Conservation (phyloP, 768 basidiomycete genomes). For the Tylopilus cervinicoccineus region DNA sequence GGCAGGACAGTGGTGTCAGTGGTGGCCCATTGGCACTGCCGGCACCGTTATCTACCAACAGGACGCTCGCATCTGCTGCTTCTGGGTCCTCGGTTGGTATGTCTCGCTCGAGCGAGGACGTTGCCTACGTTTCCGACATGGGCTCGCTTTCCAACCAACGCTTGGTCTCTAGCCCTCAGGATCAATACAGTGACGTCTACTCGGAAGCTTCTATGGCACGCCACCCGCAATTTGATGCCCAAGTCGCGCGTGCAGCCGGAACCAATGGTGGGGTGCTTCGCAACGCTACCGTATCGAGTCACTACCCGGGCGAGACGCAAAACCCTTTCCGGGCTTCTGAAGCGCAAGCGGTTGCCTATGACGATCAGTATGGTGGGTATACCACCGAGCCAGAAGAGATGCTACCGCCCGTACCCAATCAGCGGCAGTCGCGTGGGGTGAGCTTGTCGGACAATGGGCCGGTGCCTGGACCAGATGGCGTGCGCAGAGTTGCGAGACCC, state of each 20-base stretch:
- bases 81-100: conserved; percentile 40
- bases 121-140: conserved; percentile 30
- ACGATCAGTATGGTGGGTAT: conserved; percentile 32
- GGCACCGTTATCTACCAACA: conserved; percentile 63
- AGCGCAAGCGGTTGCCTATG: conserved; percentile 38
- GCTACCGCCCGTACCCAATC: conserved; percentile 10
- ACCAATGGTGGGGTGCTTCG: conserved; percentile 38
- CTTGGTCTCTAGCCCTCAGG: conserved; percentile 35
- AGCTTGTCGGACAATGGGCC: conserved; percentile 81
- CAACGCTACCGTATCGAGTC: conserved; percentile 33
- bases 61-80: conserved; percentile 42
- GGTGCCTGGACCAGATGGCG: conserved; percentile 72
- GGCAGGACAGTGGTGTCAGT: conserved; percentile 56
- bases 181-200: conserved; percentile 29
- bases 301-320: conserved; percentile 44
- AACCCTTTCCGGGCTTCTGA: conserved; percentile 58
- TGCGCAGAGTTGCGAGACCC: conserved; percentile 72
- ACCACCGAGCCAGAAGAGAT: conserved; percentile 37
- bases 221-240: conserved; percentile 36
- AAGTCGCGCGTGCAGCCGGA: conserved; percentile 37
- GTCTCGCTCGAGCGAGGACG: conserved; percentile 44
- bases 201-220: conserved; percentile 17
- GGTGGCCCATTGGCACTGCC: conserved; percentile 69
- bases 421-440: conserved; percentile 53
- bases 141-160: conserved; percentile 43